Evolutionary conservation across 441 rosid genomes (phyloP), one percentile per base, ranked within the genome.

Genomic region (Erysimum cheiri): DNA sequence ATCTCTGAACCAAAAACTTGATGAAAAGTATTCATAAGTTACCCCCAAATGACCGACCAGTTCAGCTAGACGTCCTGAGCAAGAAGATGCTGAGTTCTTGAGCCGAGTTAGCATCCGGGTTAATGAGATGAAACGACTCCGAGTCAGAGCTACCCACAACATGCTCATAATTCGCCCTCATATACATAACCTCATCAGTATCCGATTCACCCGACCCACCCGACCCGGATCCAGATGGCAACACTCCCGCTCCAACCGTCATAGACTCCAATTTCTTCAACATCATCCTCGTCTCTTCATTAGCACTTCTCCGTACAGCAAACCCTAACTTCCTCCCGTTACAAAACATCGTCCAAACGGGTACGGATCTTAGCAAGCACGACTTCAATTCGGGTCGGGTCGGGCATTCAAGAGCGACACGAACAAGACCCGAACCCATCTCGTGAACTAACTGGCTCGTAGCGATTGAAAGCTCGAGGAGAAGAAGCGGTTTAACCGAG

Each of bases 41-140:
- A 55, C n/a, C 63, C 13, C 44, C 37, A 19, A 60, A 54, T 36
- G 49, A 4, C 17, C 48, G 49, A 4, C 17, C 48, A 44, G 24
- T 49, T 65, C 66, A 4, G 78, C 53, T 37, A 29, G 85, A 63
- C 1, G 84, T 76, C 67, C 92, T 77, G 31, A 89, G 86, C 85
- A 89, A 85, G 90, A 91, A 93, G 53, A 93, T 78, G 68, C 95
- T 85, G 64, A 89, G 82, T 74, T 93, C 96, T 80, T 91, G 95
- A 47, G 93, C 89, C 4, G 84, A 49, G 67, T 83, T 74, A 57
- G 78, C 85, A 2, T 86, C 97, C 1, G 87, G 89, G 73, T 83
- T 85, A 31, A 89, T 85, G 58, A 89, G 80, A 74, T 89, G 91
- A 77, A 91, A 93, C 66, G 91, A 89, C 83, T 93, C 95, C 60